Base-by-base conservation (phyloP, 345 rosid genomes). In the Salix purpurea region DNA sequence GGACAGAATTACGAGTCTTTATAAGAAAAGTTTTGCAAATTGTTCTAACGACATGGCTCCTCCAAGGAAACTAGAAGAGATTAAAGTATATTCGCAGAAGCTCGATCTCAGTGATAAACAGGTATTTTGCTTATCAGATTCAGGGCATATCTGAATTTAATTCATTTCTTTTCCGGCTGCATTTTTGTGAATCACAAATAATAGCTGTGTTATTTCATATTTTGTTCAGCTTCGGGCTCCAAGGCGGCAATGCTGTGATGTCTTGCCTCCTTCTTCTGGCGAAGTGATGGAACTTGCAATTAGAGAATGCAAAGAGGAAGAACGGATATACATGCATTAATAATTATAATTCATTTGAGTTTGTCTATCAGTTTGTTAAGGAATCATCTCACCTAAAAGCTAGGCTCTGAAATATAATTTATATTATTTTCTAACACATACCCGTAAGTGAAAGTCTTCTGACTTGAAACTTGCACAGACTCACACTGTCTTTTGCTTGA, bases 231-330 rank as follows among this genome's bases (percentile, higher is more conserved):
- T 96, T 83, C 82, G 65, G 77, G 94, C 96, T 44, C 98, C 97
- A 0, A 90, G 97, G 78, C 83, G 99, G 79, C 97, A 93, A 2
- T 96, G 99, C 36, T 96, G 98, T 81, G 92, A 96, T 40, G 82
- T 92, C 34, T 83, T 90, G 54, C 90, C 91, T 26, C 86, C 98
- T 50, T 81, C 90, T 15, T 65, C 61, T 32, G 82, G 84, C 10
- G 68, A 82, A 69, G 77, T 86, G 60, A 83, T 96, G 91, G 92
- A 91, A 66, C 80, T 96, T 67, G 83, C 79, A 66, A 75, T 95
- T 6, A 86, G 94, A 81, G 92, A 89, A 67, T 96, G 99, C 83
- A 70, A 76, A 54, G 86, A 85, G 48, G 93, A 93, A 61, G 99
- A 96, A 76, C 52, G 88, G 28, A 90, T 91, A 37, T 77, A 81